These are phyloP conservation scores for Globisporangium recalcitrans DNA, from an alignment of 352 stramenopile species.

Conservation along the genomic window DNA sequence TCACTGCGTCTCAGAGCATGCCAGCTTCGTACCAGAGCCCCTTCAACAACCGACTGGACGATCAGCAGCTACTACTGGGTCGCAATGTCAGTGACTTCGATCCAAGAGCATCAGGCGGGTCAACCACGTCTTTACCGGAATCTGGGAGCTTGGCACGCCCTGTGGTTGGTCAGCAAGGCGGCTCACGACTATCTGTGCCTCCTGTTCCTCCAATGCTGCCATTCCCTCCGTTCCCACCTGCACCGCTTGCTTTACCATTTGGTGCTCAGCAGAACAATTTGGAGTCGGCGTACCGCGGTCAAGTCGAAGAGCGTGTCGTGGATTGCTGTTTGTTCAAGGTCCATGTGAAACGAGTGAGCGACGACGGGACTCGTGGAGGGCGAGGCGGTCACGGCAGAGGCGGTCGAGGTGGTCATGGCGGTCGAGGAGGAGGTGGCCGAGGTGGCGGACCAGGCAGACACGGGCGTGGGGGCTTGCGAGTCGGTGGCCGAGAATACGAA, in stretches of 20 bases:
- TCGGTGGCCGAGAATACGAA: neutral
- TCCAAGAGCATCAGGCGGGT: neutral
- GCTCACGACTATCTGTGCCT: slow-evolving; percentile 3
- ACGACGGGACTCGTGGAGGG: slow-evolving; percentile 11
- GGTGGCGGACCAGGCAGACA: neutral
- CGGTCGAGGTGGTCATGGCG: neutral
- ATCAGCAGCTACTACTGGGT: neutral
- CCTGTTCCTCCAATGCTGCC: slow-evolving; percentile 8
- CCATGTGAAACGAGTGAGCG: slow-evolving; percentile 19
- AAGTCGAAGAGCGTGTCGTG: slow-evolving; percentile 25
- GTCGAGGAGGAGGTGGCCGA: slow-evolving; percentile 18
- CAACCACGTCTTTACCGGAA: neutral
- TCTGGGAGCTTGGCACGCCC: neutral
- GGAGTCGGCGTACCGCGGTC: slow-evolving; percentile 21
- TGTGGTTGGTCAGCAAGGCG: neutral
- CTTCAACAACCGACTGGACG: neutral
- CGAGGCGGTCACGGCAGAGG: slow-evolving; percentile 14
- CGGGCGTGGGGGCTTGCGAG: neutral
- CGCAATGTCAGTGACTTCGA: slow-evolving; percentile 2
- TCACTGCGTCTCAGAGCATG: slow-evolving; percentile 5
- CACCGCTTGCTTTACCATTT: neutral
- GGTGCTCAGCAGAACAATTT: neutral
- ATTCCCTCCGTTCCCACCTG: slow-evolving; percentile 5
- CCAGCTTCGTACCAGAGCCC: neutral
- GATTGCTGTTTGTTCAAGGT: slow-evolving; percentile 40